Evolutionary conservation across 352 stramenopile species (phyloP), one percentile per base, ranked within the genome.

Genomic region (Globisporangium takayamanum): DNA sequence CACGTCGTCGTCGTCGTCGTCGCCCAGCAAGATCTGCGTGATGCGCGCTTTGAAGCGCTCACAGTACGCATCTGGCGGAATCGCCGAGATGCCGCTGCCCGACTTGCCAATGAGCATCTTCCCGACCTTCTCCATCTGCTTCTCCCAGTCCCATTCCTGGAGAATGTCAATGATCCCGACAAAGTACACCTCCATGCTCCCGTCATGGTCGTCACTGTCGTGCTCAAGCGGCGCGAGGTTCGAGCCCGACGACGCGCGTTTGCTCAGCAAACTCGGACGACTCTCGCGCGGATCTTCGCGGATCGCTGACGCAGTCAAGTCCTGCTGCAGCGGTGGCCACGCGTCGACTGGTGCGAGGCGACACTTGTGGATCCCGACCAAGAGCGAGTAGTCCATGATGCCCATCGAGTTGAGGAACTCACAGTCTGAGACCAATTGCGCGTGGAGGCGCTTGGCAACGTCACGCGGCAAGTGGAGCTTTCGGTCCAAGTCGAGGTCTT

Each of bases 161-260:
- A 94, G 48, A 47, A 94, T 91, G 67, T 94, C 84, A 41, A 94
- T 94, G 49, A 94, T 89, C 11, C 84, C 84, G 5, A 94, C 69
- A 57, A 87, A 90, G 53, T 94, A 94, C 44, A 91, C 72, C 60
- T 89, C 79, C 41, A 63, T 58, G 10, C 33, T 39, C 33, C 33
- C 33, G 25, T 50, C 28, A 22, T 22, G 22, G 28, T 33, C 28
- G 5, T 33, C 44, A 41, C 26, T 58, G 41, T 50, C 44, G 33
- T 2, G 8, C 16, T 11, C n/a, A 10, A 73, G 60, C 16, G 68
- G 64, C 46, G 64, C 59, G 55, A 73, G 53, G 46, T 72, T 66
- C n/a, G 36, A n/a, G 1, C 60, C 67, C 16, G 33, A 39, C 33
- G 33, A 39, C 33, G 33, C 33, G 33, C 33, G 33, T 39, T 39